A percentile compares a stretch with the other conserved stretches of the same genome.
Evolutionary conservation across 2,329 filamentous ascomycete species (phyloP).

Genomic region (Tolypocladium cylindrosporum): DNA sequence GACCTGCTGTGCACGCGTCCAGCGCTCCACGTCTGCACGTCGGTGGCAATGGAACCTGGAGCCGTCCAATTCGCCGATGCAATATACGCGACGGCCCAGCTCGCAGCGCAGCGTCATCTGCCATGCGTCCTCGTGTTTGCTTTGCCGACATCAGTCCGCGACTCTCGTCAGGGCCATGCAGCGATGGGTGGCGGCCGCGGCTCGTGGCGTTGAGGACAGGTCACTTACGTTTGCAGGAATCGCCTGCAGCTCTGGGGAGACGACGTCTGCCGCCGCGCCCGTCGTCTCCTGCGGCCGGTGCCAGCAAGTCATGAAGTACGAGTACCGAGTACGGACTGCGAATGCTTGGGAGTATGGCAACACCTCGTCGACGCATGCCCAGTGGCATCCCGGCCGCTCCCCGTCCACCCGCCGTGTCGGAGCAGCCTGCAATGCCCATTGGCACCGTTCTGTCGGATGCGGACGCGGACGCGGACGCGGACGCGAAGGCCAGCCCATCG

Average conservation of each 20-base stretch:
- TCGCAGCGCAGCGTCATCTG: not conserved
- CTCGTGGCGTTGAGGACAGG: not conserved
- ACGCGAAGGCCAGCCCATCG: not conserved
- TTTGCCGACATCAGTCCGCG: not conserved
- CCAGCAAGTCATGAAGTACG: not conserved
- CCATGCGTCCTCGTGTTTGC: not conserved
- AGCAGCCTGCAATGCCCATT: conserved; percentile 5
- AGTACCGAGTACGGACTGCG: too few species aligned
- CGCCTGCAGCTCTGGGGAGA: not conserved
- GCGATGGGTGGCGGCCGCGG: not conserved
- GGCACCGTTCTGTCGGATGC: conserved; percentile 11
- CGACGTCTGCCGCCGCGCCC: not conserved
- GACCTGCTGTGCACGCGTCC: too few species aligned
- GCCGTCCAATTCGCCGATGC: not conserved
- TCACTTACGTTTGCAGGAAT: not conserved
- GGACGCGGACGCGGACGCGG: conserved; percentile 2
- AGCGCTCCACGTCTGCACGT: too few species aligned
- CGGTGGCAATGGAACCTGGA: not conserved
- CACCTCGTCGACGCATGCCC: not conserved
- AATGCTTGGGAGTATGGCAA: not conserved
- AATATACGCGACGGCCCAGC: not conserved
- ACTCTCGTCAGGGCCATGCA: not conserved
- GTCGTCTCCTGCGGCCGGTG: not conserved
- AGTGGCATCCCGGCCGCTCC: not conserved
- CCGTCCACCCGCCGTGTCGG: not conserved